Base-by-base conservation (phyloP, 805 yeast species). In the Nakazawaea holstii region DNA sequence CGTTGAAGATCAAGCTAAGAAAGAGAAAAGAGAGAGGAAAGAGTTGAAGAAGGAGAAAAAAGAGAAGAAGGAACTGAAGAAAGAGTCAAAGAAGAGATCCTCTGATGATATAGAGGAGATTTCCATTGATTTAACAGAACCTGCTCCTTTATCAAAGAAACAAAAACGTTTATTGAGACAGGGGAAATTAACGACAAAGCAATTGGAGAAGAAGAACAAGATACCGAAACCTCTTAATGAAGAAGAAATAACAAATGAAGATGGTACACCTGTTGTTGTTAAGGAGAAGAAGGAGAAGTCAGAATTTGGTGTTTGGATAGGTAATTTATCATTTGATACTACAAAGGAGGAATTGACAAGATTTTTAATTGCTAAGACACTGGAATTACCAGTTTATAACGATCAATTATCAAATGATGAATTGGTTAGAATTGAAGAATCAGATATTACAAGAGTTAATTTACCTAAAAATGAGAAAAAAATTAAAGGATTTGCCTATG, bases 261-360 rank as follows among this genome's bases (percentile, higher is more conserved):
- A 51, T 11, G 53, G 56, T 9, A 49, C 53, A 35, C 49, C 52
- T 35, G 43, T 40, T 14, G 49, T 39, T 2, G 27, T 41, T 38
- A 42, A 28, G n/a, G 42, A 41, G 42, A 36, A 15, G 31, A 42
- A 44, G 31, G 69, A 69, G 44, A 72, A 72, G 59, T 74, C 83
- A 4, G 78, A 74, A 46, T 77, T 68, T 57, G 95, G 95, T 39
- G 94, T 90, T 32, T 94, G 99, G 99, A 78, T 94, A 41, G 99
- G 99, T 38, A 94, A 94, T 62, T 67, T 94, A 53, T 75, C 96
- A 0, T 94, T 84, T 58, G 94, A 87, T 45, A 88, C 97, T 5
- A 73, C 82, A 0, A 80, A 76, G 55, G 92, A 85, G 32, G 95
- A 90, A 53, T 59, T 94, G 31, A 68, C 69, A 11, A 73, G 81